These are phyloP conservation scores for Penicillium diatomitis DNA, from an alignment of 495 filamentous ascomycete species.

Conservation along the genomic window DNA sequence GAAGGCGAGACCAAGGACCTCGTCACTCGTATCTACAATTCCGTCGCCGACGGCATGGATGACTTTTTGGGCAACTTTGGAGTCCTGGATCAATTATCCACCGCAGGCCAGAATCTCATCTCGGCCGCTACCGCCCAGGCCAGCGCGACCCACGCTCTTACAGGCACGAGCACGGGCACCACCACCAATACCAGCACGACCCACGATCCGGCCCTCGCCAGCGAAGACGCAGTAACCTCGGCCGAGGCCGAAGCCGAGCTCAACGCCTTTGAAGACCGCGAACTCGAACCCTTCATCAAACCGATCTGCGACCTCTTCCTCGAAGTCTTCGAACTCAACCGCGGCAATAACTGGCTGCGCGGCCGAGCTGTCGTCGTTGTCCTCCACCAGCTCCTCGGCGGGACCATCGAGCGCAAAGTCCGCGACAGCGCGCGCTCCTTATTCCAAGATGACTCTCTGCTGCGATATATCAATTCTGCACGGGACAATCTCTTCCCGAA, in stretches of 20 bases:
- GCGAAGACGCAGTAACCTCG: conserved; percentile 56
- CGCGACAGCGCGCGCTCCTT: conserved; percentile 66
- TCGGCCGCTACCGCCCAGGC: conserved; percentile 78
- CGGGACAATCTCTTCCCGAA: conserved; percentile 74
- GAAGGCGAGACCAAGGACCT: conserved; percentile 72
- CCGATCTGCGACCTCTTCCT: conserved; percentile 97
- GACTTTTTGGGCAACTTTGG: conserved; percentile 94
- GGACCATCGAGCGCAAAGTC: conserved; percentile 87
- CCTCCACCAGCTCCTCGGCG: conserved; percentile 63
- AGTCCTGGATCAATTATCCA: conserved; percentile 86
- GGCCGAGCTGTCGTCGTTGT: conserved; percentile 88
- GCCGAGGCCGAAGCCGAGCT: conserved; percentile 94
- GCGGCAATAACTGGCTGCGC: conserved; percentile 87
- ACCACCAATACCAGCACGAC: conserved; percentile 47
- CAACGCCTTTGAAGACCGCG: conserved; percentile 82
- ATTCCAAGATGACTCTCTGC: conserved; percentile 66
- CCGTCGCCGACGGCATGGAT: conserved; percentile 95
- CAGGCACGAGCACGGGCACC: conserved; percentile 27
- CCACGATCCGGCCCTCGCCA: conserved; percentile 29
- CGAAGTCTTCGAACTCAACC: conserved; percentile 89
- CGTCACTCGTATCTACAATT: conserved; percentile 89
- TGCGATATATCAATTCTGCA: conserved; percentile 62
- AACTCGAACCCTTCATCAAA: conserved; percentile 91
- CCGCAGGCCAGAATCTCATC: conserved; percentile 87
- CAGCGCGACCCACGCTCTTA: conserved; percentile 11